Evolutionary conservation across 2,329 filamentous ascomycete genomes (phyloP), one percentile per base, ranked within the genome.

Genomic region (Colletotrichum tanaceti): DNA sequence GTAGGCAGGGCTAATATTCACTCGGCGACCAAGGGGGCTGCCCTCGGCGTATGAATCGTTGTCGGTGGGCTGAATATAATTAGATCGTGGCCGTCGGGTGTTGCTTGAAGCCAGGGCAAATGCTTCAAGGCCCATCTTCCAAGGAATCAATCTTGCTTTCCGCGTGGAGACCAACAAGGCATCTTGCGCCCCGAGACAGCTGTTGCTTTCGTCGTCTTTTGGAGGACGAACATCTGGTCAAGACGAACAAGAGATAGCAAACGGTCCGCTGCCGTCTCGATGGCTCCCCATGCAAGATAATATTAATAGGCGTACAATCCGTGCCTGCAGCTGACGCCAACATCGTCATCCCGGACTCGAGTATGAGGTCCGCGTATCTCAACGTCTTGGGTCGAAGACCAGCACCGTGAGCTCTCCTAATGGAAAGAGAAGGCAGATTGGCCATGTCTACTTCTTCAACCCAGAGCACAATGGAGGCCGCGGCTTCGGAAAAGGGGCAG

Each of bases 321-420:
- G 57, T 28, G 10, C 57, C 57, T 7, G 16, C 44, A 22, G 57
- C 28, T 5, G 57, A 58, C 7, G 13, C 57, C 13, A 58, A 49
- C n/a, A 14, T 38, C 14, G n/a, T 47, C 7, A 22, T 58, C 5
- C 16, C 43, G n/a, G 14, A 38, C 1, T 18, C 43, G 7, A 38
- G 18, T 16, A 13, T 14, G 28, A 38, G n/a, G 32, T 10, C 57
- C 9, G 57, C 38, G 16, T 58, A 58, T 10, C 57, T 47, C 28
- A 58, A 58, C 57, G 13, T 58, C 55, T 9, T 58, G 55, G 55
- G 18, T 58, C 4, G 55, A 58, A 35, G 55, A 58, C 4, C 4
- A 5, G 24, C 2, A 47, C 41, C 5, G 55, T 58, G n/a, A 38
- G 41, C 20, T 46, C 2, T 46, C 18, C 10, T 5, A n/a, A n/a